Evolutionary conservation across 2,329 filamentous ascomycete species (phyloP).

Genomic region (Exophiala sideris): DNA sequence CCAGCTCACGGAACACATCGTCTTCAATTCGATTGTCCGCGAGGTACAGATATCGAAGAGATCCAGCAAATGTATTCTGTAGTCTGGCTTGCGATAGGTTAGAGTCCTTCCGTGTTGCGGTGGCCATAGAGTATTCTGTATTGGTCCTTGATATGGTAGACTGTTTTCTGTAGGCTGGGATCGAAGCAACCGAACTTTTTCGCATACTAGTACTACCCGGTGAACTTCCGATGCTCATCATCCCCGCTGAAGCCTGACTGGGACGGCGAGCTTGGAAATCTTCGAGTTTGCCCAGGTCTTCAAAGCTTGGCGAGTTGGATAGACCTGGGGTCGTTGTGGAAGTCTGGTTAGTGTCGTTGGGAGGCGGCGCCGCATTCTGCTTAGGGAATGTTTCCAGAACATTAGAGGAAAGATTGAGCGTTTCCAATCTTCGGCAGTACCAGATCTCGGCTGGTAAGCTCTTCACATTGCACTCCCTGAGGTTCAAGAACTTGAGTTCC

Average conservation of each 20-base stretch:
- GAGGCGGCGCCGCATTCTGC: slow-evolving; percentile 63
- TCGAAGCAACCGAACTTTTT: slow-evolving; percentile 80
- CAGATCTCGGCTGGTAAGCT: slow-evolving; percentile 90
- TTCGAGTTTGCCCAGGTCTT: slow-evolving; percentile 69
- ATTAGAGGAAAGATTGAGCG: slow-evolving; percentile 92
- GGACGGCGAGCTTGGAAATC: slow-evolving; percentile 67
- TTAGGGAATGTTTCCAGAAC: slow-evolving; percentile 89
- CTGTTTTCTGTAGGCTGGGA: slow-evolving; percentile 77
- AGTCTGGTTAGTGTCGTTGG: slow-evolving; percentile 53
- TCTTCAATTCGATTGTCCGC: slow-evolving; percentile 94
- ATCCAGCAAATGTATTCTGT: slow-evolving; percentile 81
- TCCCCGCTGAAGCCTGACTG: slow-evolving; percentile 76
- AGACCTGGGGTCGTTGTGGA: slow-evolving; percentile 48
- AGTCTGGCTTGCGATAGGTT: slow-evolving; percentile 70
- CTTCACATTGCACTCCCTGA: slow-evolving; percentile 89
- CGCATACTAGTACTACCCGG: slow-evolving; percentile 60
- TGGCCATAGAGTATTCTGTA: slow-evolving; percentile 57
- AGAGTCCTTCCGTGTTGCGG: slow-evolving; percentile 76
- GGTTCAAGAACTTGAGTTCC: slow-evolving; percentile 80
- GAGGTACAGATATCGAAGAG: slow-evolving; percentile 77
- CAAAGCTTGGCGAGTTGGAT: slow-evolving; percentile 66
- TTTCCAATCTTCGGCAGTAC: slow-evolving; percentile 88
- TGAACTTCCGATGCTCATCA: slow-evolving; percentile 71
- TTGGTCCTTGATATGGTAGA: slow-evolving; percentile 71
- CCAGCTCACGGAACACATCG: slow-evolving; percentile 90